A percentile compares a stretch with the other conserved stretches of the same genome.
Evolutionary conservation across 2,329 filamentous ascomycete species (phyloP).

Genomic region (Lachnellula arida): DNA sequence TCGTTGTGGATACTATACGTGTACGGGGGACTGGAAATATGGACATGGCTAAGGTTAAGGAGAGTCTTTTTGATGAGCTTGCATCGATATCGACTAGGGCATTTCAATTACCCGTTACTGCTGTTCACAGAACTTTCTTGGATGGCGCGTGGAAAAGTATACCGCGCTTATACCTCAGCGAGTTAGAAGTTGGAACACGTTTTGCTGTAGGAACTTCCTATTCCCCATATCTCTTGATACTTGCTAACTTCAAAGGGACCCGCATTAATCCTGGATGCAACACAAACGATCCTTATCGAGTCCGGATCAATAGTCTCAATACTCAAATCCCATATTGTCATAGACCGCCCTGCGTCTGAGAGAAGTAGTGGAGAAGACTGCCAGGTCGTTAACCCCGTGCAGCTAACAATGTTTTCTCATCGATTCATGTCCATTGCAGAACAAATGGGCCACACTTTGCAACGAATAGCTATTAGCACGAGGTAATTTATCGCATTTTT

Average conservation of each 20-base stretch:
- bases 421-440: constrained; percentile 81
- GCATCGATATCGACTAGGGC: not conserved
- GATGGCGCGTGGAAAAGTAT: too few relatives aligned
- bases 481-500: too few relatives aligned
- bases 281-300: constrained; percentile 85
- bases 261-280: constrained; percentile 79
- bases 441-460: constrained; percentile 72
- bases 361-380: constrained; percentile 50
- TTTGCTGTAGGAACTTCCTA: too few relatives aligned
- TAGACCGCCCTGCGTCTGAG: constrained; percentile 46
- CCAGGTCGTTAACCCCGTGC: constrained; percentile 46
- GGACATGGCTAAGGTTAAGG: not conserved
- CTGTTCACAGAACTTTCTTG: too few relatives aligned
- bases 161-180: too few relatives aligned
- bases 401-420: constrained; percentile 72
- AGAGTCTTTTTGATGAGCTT: constrained; percentile 1
- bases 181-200: too few relatives aligned
- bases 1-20: constrained; percentile 82
- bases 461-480: constrained; percentile 31
- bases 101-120: too few relatives aligned
- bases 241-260: constrained; percentile 61
- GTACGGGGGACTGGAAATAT: constrained; percentile 68
- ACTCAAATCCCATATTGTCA: constrained; percentile 67
- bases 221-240: too few relatives aligned
- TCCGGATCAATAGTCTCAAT: constrained; percentile 71